Evolutionary conservation across 495 filamentous ascomycete species (phyloP).

Genomic region (Trypethelium eluteriae): DNA sequence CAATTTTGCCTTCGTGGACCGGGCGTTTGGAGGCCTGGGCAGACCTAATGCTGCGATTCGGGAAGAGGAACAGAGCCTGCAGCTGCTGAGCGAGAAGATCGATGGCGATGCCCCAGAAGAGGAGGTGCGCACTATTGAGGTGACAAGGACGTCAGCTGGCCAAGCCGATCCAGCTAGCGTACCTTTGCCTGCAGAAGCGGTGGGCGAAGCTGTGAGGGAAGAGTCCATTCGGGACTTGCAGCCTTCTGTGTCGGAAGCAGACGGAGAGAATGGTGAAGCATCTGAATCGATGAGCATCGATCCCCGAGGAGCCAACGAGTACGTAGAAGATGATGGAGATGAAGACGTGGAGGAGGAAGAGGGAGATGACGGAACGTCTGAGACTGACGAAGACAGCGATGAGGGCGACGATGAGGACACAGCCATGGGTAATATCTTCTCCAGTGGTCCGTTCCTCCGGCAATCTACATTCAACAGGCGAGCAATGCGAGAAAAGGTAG

Average conservation of each 20-base stretch:
- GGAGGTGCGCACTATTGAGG: slow-evolving; percentile 11
- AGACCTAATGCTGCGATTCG: slow-evolving; percentile 27
- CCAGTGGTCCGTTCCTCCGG: slow-evolving; percentile 33
- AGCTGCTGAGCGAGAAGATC: slow-evolving; percentile 20
- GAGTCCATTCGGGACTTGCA: slow-evolving; percentile 17
- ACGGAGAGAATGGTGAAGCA: not conserved
- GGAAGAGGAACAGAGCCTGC: slow-evolving; percentile 27
- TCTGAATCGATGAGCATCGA: not conserved
- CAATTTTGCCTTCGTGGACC: slow-evolving; percentile 52
- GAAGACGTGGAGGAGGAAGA: slow-evolving; percentile 36
- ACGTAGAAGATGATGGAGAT: slow-evolving; percentile 29
- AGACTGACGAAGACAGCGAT: slow-evolving; percentile 32
- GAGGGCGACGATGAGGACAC: slow-evolving; percentile 34
- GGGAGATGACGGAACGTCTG: slow-evolving; percentile 33
- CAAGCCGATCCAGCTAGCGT: not conserved
- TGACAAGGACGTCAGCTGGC: not conserved
- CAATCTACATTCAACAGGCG: slow-evolving; percentile 35
- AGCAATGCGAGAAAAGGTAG: slow-evolving; percentile 41
- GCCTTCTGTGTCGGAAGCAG: not conserved
- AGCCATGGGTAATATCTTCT: slow-evolving; percentile 29
- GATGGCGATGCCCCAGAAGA: slow-evolving; percentile 24
- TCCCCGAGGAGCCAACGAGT: slow-evolving; percentile 19
- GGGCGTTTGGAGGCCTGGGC: slow-evolving; percentile 55
- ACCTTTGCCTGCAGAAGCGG: slow-evolving; percentile 1
- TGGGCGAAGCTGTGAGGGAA: slow-evolving; percentile 13